Evolutionary conservation across 164 flowering plant genomes (phyloP).

Genomic region (Berberis vulgaris): DNA sequence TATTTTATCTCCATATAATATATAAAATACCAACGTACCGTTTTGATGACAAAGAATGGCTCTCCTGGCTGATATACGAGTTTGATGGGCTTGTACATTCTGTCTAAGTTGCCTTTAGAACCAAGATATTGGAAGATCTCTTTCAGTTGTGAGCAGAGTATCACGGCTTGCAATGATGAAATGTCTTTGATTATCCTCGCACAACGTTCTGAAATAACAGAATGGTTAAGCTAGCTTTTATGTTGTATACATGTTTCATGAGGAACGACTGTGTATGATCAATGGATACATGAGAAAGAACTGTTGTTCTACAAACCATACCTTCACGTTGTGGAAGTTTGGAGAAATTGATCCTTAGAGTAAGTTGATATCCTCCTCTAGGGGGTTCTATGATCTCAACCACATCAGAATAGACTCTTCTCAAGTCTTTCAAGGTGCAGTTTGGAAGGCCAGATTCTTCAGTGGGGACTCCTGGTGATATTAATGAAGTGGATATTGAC

Average conservation of each 20-base stretch:
- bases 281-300: too few relatives aligned
- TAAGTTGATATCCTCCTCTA: conserved; percentile 62
- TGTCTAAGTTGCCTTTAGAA: conserved; percentile 23
- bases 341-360: conserved; percentile 41
- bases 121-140: conserved; percentile 45
- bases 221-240: not conserved
- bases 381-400: conserved; percentile 56
- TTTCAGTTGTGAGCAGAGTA: conserved; percentile 62
- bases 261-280: not conserved
- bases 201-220: conserved; percentile 25
- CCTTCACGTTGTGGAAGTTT: conserved; percentile 57
- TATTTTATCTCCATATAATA: too few relatives aligned
- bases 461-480: conserved; percentile 29
- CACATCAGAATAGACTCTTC: conserved; percentile 29
- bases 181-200: conserved; percentile 46
- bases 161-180: conserved; percentile 51
- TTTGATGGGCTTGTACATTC: conserved; percentile 56
- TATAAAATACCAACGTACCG: conserved; percentile 29
- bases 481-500: conserved; percentile 58
- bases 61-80: conserved; percentile 66
- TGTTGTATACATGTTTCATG: not conserved
- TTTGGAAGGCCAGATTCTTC: conserved; percentile 27
- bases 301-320: conserved; percentile 7
- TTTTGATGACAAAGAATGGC: conserved; percentile 55
- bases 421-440: conserved; percentile 28